Conservation (phyloP, 2,329 filamentous ascomycete genomes). For the Iodosphaeria phyllophila region DNA sequence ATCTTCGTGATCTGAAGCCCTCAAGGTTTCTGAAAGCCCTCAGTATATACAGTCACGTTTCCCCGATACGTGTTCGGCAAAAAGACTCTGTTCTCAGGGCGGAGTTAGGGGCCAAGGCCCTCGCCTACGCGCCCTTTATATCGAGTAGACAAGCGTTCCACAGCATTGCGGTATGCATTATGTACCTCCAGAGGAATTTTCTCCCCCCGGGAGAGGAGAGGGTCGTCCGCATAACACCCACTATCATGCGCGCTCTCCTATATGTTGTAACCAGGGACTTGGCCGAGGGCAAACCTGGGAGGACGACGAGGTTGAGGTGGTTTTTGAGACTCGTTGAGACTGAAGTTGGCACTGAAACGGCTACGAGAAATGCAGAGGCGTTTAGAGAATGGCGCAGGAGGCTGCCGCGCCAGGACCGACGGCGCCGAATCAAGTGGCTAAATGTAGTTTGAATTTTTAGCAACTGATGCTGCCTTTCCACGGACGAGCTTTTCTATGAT, state of each 20-base stretch:
- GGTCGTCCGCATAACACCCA: too few relatives aligned
- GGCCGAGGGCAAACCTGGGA: conserved; percentile 13
- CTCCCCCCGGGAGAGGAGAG: conserved; percentile 7
- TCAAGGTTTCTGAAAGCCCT: conserved; percentile 5
- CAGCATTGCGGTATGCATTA: conserved; percentile 14
- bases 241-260: conserved; percentile 14
- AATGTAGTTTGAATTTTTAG: too few relatives aligned
- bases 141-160: conserved; percentile 9
- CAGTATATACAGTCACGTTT: conserved; percentile 2
- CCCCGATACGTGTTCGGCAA: neutral
- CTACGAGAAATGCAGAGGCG: conserved; percentile 8
- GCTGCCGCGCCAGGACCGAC: too few relatives aligned
- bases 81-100: conserved; percentile 3
- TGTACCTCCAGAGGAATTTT: conserved; percentile 10
- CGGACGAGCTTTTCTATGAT: too few relatives aligned
- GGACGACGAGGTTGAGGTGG: conserved; percentile 17
- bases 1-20: conserved; percentile 3
- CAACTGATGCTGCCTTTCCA: too few relatives aligned
- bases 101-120: conserved; percentile 5
- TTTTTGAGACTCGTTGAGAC: conserved; percentile 13
- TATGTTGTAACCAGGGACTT: conserved; percentile 17
- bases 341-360: conserved; percentile 7
- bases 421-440: too few relatives aligned
- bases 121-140: conserved; percentile 7
- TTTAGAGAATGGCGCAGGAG: conserved; percentile 7